These are phyloP conservation scores for Curvularia spicifera DNA, from an alignment of 2,329 filamentous ascomycete genomes.

Conservation along the genomic window DNA sequence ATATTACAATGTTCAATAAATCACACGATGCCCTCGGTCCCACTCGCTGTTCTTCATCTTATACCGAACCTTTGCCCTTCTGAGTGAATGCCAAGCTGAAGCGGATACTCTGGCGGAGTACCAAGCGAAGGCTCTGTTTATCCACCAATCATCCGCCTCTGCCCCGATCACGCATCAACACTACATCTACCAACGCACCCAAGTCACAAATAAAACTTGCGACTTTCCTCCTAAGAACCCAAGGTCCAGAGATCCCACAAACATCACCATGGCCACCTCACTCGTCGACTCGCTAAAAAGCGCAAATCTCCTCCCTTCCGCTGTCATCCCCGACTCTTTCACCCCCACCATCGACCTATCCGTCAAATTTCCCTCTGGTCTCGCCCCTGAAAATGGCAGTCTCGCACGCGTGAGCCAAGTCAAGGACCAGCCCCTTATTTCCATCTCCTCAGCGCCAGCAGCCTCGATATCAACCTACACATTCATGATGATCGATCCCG, in stretches of 20 bases:
- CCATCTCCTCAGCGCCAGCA: constrained; percentile 39
- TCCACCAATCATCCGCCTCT: constrained; percentile 18
- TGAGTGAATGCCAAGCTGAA: constrained; percentile 10
- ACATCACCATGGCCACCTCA: constrained; percentile 9
- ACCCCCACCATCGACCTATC: constrained; percentile 51
- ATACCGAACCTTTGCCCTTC: constrained; percentile 14
- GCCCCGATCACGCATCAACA: constrained; percentile 9
- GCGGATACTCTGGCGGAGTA: constrained; percentile 15
- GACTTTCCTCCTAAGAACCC: background rate
- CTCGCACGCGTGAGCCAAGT: constrained; percentile 47
- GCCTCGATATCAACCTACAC: constrained; percentile 47
- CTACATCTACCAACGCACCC: background rate
- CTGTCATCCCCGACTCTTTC: constrained; percentile 54
- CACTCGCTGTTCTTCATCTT: constrained; percentile 8
- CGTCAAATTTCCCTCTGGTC: constrained; percentile 40
- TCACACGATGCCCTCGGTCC: background rate
- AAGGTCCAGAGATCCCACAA: background rate
- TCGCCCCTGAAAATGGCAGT: constrained; percentile 33
- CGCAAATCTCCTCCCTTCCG: constrained; percentile 40
- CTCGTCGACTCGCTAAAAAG: constrained; percentile 34
- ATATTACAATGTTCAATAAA: background rate
- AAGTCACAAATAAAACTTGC: background rate
- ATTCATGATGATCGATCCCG: constrained; percentile 61
- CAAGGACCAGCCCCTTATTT: constrained; percentile 25
- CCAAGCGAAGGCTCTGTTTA: constrained; percentile 11